Evolutionary conservation across 345 rosid genomes (phyloP), one percentile per base, ranked within the genome.

Genomic region (Dipteronia dyeriana): DNA sequence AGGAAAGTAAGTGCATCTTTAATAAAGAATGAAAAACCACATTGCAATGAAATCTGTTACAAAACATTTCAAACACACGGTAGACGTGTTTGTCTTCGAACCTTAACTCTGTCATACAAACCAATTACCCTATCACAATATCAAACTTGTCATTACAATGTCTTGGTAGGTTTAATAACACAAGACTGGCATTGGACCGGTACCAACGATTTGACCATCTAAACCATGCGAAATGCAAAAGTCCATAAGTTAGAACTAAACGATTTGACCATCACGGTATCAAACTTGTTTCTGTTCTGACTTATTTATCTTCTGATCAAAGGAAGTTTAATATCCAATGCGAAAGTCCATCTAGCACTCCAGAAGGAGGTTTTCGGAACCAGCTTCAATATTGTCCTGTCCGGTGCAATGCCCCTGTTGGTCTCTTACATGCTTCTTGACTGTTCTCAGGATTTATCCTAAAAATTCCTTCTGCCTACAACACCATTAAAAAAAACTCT

Each of bases 361-460:
- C 98, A 25, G 99, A 26, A 26, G 26, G 26, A 26, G 1, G 26
- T 26, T 26, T 1, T 26, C 26, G 1, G 26, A 26, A 26, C 98
- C 76, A 96, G 92, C 97, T 80, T 93, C 97, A 23, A 93, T 93
- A 63, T 90, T 84, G 64, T 90, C 89, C 0, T 84, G 64, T 90
- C 89, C 0, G 97, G 99, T 29, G 93, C 94, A 66, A 90, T 86
- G 43, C 99, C 99, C 79, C 92, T 85, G 87, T 96, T 92, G 97
- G 80, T 90, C 92, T 82, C 99, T 92, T 25, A 92, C 97, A 75
- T 85, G 92, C 84, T 93, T 97, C 82, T 81, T 92, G 90, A 62
- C 98, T 90, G 61, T 93, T 96, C 86, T 96, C 99, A 5, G 99
- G 97, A 80, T 93, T 96, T 85, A 93, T 93, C 75, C 99, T 92